Conservation (phyloP, 345 rosid genomes). For the Salix udensis region DNA sequence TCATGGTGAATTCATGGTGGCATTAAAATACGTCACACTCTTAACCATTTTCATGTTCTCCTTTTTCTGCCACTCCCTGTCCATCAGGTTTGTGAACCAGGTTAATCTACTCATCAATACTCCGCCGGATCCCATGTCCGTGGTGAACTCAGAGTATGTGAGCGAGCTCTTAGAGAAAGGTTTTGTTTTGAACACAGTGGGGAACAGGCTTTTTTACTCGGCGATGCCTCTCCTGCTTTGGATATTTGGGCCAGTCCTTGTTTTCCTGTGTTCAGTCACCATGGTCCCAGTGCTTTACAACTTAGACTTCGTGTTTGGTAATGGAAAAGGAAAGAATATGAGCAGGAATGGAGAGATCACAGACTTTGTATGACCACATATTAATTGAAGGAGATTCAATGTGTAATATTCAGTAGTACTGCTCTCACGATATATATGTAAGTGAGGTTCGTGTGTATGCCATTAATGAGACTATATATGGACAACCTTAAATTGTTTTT, state of each 20-base stretch:
- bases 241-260: slow-evolving; percentile 88
- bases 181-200: slow-evolving; percentile 58
- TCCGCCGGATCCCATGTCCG: slow-evolving; percentile 36
- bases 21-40: slow-evolving; percentile 73
- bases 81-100: slow-evolving; percentile 77
- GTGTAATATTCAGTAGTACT: no score
- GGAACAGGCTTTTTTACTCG: slow-evolving; percentile 75
- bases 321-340: neutral
- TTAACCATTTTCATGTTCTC: slow-evolving; percentile 72
- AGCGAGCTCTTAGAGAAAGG: slow-evolving; percentile 66
- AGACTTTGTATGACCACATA: neutral
- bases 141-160: slow-evolving; percentile 49
- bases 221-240: slow-evolving; percentile 76
- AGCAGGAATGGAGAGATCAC: neutral
- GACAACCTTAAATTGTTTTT: no score
- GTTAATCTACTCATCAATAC: slow-evolving; percentile 75
- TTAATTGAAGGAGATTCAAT: no score
- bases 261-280: slow-evolving; percentile 49
- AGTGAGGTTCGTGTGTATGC: no score
- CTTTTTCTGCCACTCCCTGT: slow-evolving; percentile 75
- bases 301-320: slow-evolving; percentile 53
- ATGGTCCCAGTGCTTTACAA: slow-evolving; percentile 74
- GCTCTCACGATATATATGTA: no score
- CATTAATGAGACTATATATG: no score
- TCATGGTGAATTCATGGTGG: slow-evolving; percentile 79